These are phyloP conservation scores for Plenodomus biglobosus DNA, from an alignment of 2,329 filamentous ascomycete species.

Conservation along the genomic window DNA sequence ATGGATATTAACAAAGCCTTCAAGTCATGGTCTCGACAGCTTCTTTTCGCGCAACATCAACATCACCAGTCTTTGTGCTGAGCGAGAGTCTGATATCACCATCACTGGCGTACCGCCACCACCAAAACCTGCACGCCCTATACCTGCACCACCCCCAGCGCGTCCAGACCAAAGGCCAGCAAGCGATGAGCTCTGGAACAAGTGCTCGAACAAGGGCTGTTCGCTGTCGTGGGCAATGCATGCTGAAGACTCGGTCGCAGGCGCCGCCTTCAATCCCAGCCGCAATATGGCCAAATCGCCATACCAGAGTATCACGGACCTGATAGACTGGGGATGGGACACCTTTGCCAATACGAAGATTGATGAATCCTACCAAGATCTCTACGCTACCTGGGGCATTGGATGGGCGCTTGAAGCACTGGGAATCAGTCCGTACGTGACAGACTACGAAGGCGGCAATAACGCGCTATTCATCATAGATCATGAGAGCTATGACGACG, in stretches of 20 bases:
- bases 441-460: slow-evolving; percentile 15
- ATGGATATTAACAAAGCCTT: not conserved
- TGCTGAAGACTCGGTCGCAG: slow-evolving; percentile 8
- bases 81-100: not conserved
- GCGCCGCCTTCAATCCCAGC: slow-evolving; percentile 7
- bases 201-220: slow-evolving; percentile 15
- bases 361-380: slow-evolving; percentile 7
- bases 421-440: slow-evolving; percentile 11
- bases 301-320: slow-evolving; percentile 6
- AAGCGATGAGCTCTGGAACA: slow-evolving; percentile 10
- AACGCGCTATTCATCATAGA: slow-evolving; percentile 12
- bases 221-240: slow-evolving; percentile 15
- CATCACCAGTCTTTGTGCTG: not conserved
- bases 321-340: slow-evolving; percentile 14
- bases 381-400: slow-evolving; percentile 18
- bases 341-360: slow-evolving; percentile 1
- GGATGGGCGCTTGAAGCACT: slow-evolving; percentile 16
- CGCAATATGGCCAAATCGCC: slow-evolving; percentile 8
- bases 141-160: slow-evolving; percentile 1
- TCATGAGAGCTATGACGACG: slow-evolving; percentile 6
- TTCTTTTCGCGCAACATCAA: not conserved
- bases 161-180: slow-evolving; percentile 2
- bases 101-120: not conserved
- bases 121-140: slow-evolving; percentile 10
- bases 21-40: not conserved